These are phyloP conservation scores for Tuber umbilicatum DNA, from an alignment of 495 filamentous ascomycete species.

Conservation along the genomic window DNA sequence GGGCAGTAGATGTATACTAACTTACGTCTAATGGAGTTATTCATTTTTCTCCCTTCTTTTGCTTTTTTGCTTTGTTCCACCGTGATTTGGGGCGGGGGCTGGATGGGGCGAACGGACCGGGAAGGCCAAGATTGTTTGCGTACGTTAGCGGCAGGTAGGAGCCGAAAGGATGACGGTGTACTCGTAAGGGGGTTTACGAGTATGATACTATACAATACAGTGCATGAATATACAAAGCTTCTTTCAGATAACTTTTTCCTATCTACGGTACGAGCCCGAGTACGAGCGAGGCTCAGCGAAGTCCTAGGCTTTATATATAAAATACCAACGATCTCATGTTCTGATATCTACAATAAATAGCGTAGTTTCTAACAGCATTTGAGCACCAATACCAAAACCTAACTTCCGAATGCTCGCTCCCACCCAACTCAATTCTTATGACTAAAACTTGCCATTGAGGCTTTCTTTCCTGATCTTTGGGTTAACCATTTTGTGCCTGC, in stretches of 20 bases:
- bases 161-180: not conserved
- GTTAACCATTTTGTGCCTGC: not conserved
- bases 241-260: not conserved
- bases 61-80: not conserved
- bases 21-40: slow-evolving; percentile 5
- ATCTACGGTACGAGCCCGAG: not conserved
- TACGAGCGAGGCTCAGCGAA: not conserved
- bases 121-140: not conserved
- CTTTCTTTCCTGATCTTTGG: not conserved
- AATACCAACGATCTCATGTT: not conserved
- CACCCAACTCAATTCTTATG: not conserved
- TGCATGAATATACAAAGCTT: not conserved
- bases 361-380: not conserved
- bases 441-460: not conserved
- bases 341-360: not conserved
- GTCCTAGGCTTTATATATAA: not conserved
- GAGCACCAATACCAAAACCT: not conserved
- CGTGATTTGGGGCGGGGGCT: not conserved
- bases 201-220: too few relatives aligned
- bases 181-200: not conserved
- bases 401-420: not conserved
- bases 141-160: not conserved
- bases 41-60: not conserved
- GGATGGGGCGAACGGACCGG: too few relatives aligned
- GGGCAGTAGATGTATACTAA: slow-evolving; percentile 4